Evolutionary conservation across 2,329 filamentous ascomycete species (phyloP).

Genomic region (Sarocladiaceae sp.): DNA sequence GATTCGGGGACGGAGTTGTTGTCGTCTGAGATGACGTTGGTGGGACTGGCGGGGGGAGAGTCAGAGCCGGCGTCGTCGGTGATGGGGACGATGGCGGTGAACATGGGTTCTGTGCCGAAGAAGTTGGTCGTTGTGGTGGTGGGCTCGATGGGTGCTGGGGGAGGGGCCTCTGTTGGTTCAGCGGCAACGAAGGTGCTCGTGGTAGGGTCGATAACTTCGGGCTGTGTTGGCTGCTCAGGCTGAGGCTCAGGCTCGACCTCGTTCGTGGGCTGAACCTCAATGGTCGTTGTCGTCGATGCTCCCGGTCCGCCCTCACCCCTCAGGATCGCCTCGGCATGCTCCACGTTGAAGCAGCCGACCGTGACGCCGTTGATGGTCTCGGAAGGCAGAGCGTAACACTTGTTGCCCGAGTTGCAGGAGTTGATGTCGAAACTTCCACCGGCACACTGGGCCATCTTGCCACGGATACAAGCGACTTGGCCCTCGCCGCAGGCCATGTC

Average conservation of each 20-base stretch:
- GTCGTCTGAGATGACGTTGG: constrained; percentile 11
- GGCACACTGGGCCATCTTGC: constrained; percentile 44
- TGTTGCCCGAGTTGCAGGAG: constrained; percentile 27
- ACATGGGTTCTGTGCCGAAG: background rate
- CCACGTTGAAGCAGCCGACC: constrained; percentile 41
- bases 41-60: constrained; percentile 7
- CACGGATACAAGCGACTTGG: constrained; percentile 50
- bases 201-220: background rate
- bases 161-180: background rate
- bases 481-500: constrained; percentile 40
- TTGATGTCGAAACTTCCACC: constrained; percentile 37
- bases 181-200: background rate
- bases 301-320: constrained; percentile 19
- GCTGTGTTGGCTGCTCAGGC: background rate
- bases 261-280: constrained; percentile 5
- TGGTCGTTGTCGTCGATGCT: constrained; percentile 6
- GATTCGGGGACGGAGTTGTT: constrained; percentile 11
- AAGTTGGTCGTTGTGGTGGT: constrained; percentile 8
- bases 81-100: constrained; percentile 21
- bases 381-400: constrained; percentile 54
- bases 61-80: constrained; percentile 15
- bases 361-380: constrained; percentile 40
- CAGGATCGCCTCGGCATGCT: constrained; percentile 37
- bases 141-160: background rate
- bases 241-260: background rate